These are phyloP conservation scores for Fusarium poae DNA, from an alignment of 2,329 filamentous ascomycete species.

Conservation along the genomic window DNA sequence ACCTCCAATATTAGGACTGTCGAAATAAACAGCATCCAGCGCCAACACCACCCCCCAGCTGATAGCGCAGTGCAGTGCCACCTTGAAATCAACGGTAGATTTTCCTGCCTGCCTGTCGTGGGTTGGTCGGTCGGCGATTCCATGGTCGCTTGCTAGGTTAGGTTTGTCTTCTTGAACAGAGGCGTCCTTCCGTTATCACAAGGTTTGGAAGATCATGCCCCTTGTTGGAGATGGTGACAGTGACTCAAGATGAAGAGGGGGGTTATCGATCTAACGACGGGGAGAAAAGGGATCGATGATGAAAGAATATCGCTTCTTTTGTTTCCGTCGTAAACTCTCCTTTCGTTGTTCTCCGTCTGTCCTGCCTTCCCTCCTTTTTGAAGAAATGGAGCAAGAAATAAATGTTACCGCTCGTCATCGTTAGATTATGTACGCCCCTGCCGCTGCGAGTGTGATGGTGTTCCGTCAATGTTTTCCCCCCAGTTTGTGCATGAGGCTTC, in stretches of 20 bases:
- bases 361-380: not conserved
- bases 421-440: conserved; percentile 40
- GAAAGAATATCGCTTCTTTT: not conserved
- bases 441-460: conserved; percentile 45
- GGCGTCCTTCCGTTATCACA: conserved; percentile 34
- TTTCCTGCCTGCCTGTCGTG: conserved; percentile 13
- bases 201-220: conserved; percentile 47
- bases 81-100: conserved; percentile 45
- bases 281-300: not conserved
- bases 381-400: not conserved
- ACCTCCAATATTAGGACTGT: conserved; percentile 35
- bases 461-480: conserved; percentile 44
- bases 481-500: conserved; percentile 49
- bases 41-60: conserved; percentile 17
- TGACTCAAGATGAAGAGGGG: conserved; percentile 26
- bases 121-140: conserved; percentile 19
- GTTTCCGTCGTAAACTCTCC: not conserved
- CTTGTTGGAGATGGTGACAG: conserved; percentile 38
- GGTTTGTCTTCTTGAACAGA: conserved; percentile 29
- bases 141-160: conserved; percentile 18
- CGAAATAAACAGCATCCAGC: conserved; percentile 33
- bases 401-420: conserved; percentile 21
- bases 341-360: not conserved
- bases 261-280: conserved; percentile 19
- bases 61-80: conserved; percentile 25